phyloP scores from a whole-genome alignment of 2,329 filamentous ascomycete species.

The Pyrenophora tritici-repentis region DNA sequence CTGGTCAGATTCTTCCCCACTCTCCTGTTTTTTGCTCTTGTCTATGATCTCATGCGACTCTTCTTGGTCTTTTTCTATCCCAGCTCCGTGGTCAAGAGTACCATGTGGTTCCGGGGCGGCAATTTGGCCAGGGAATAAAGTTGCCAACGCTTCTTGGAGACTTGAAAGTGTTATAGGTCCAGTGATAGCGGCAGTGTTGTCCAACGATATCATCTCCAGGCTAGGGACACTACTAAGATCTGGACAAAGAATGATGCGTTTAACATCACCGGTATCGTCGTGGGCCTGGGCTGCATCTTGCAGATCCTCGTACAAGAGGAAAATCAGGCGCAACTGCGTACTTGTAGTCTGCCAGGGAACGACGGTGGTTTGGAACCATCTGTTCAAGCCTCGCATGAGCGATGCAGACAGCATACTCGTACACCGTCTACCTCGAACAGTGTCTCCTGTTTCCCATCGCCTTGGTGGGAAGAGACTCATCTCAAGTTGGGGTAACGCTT shows the following conservation, averaged over 20 bases:
- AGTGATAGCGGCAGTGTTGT: neutral
- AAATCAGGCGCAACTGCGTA: neutral
- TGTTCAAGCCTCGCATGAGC: neutral
- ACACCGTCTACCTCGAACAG: neutral
- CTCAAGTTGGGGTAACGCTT: neutral
- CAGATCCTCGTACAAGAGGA: constrained; percentile 5
- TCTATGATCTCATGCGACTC: neutral
- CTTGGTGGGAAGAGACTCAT: constrained; percentile 5
- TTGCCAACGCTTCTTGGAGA: constrained; percentile 1
- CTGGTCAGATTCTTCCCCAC: neutral
- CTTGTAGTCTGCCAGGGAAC: constrained; percentile 3
- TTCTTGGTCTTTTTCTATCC: neutral
- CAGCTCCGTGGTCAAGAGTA: neutral
- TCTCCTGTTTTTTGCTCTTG: neutral
- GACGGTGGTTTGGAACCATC: constrained; percentile 4
- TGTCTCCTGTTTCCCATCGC: neutral
- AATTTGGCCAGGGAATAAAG: constrained; percentile 2
- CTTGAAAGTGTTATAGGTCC: constrained; percentile 8
- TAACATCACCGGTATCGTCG: neutral
- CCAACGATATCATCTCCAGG: neutral
- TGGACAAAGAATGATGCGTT: constrained; percentile 6
- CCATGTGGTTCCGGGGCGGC: neutral
- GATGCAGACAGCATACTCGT: neutral
- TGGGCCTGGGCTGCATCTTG: neutral
- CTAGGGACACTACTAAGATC: neutral